Evolutionary conservation across 768 basidiomycete species (phyloP).

Genomic region (Amanita thiersii): DNA sequence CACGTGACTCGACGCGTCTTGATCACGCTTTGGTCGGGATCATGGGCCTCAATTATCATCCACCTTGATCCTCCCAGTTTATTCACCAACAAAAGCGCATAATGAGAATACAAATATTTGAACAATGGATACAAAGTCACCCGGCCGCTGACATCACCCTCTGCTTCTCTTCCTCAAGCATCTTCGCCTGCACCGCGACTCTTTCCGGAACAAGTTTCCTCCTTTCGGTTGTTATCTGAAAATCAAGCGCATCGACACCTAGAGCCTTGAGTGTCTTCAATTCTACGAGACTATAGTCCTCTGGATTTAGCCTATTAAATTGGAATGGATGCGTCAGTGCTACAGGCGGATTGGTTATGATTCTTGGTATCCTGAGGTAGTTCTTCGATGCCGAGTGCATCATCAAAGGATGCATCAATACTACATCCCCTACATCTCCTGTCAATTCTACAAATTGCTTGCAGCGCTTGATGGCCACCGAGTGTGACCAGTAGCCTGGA

Average conservation of each 20-base stretch:
- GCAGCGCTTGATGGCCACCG: slow-evolving; percentile 32
- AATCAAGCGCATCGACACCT: slow-evolving; percentile 37
- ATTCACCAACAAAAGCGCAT: no score
- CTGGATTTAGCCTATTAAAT: slow-evolving; percentile 33
- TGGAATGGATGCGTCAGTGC: slow-evolving; percentile 46
- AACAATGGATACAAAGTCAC: no score
- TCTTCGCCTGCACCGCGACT: slow-evolving; percentile 34
- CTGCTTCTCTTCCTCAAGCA: slow-evolving; percentile 39
- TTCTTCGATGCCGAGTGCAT: slow-evolving; percentile 59
- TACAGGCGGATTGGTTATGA: slow-evolving; percentile 64
- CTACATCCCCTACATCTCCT: slow-evolving; percentile 55
- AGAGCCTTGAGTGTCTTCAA: slow-evolving; percentile 48
- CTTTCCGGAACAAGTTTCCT: slow-evolving; percentile 38
- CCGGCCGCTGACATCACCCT: no score
- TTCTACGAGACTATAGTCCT: slow-evolving; percentile 51
- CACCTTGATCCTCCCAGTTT: no score
- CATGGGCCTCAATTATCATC: no score
- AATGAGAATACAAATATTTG: no score
- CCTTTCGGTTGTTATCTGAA: slow-evolving; percentile 38
- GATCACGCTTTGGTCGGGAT: no score
- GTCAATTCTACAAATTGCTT: slow-evolving; percentile 45
- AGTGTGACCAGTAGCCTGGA: slow-evolving; percentile 37
- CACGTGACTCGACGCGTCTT: slow-evolving; percentile 11
- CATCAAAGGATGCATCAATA: slow-evolving; percentile 58
- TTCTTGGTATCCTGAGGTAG: slow-evolving; percentile 41